Base-by-base conservation (phyloP, 2,329 filamentous ascomycete genomes). In the Trichothecium sympodiale region DNA sequence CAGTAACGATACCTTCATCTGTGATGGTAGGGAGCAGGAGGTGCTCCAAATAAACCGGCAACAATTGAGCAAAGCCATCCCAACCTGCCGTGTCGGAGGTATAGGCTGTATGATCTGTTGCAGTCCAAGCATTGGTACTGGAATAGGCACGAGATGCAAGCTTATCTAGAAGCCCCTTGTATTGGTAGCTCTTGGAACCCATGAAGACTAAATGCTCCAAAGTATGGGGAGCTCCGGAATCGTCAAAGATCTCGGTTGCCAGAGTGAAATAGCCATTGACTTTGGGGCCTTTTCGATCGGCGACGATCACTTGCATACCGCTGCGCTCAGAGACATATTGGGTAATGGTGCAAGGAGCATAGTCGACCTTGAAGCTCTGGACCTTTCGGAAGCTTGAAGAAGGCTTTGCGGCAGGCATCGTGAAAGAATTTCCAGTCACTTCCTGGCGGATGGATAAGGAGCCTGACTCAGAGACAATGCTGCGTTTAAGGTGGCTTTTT, bases 311-410 rank as follows among this genome's bases (percentile, higher is more conserved):
- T 47, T 88, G 81, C 85, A 98, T 91, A 35, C 91, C 91, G 43
- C 89, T 98, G 43, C 86, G 74, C 48, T 86, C 77, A 5, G 91
- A 98, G 52, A 93, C 86, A 83, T 98, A 98, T 56, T 95, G 88
- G 16, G 86, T 89, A 58, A 98, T 83, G 37, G 72, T 77, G 43
- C 83, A 83, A 9, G 88, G 83, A 10, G 88, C 86, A 64, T 95
- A 98, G 54, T 95, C 84, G 7, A 84, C 81, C 46, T 82, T 72
- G 63, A 98, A 94, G 51, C 74, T 78, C 54, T 94, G 86, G 33
- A 94, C 68, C 49, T 80, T 82, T 56, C 80, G 84, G 62, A 96
- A 96, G 51, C 80, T 74, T 32, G 67, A 60, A 38, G 61, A 61
- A 35, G 65, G 55, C 35, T 54, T 51, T 47, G 64, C 54, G 27